phyloP scores from a whole-genome alignment of 2,329 filamentous ascomycete genomes.

The Dactylellina haptotyla region DNA sequence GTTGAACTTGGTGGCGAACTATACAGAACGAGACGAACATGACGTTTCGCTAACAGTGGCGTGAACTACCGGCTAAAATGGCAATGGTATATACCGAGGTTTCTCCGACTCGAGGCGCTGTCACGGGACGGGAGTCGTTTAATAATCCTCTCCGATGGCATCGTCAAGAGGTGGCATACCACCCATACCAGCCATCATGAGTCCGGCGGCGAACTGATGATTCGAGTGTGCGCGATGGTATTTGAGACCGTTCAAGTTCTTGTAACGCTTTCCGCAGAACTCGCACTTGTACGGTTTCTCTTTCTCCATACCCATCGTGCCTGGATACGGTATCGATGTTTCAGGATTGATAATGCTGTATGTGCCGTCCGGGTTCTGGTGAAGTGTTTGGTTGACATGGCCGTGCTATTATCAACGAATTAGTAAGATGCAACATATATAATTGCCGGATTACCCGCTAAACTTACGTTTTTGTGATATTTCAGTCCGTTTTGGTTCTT shows the following conservation, averaged over 20 bases:
- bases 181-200: conserved; percentile 47
- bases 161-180: conserved; percentile 49
- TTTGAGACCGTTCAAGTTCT: conserved; percentile 98
- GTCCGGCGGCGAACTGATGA: conserved; percentile 59
- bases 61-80: conserved; percentile 15
- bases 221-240: conserved; percentile 69
- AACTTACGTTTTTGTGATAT: conserved; percentile 77
- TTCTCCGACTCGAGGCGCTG: neutral
- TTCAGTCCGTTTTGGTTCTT: conserved; percentile 99
- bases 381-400: conserved; percentile 94
- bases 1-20: conserved; percentile 29
- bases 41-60: conserved; percentile 9
- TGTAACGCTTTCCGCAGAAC: conserved; percentile 96
- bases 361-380: conserved; percentile 95
- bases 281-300: conserved; percentile 99
- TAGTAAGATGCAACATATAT: conserved; percentile 16
- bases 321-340: conserved; percentile 91
- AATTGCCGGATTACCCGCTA: neutral
- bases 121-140: neutral
- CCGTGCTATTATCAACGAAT: conserved; percentile 70
- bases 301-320: conserved; percentile 99
- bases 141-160: conserved; percentile 51
- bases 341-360: conserved; percentile 98
- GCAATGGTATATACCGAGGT: neutral
- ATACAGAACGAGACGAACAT: conserved; percentile 8